Evolutionary conservation across 805 yeast genomes (phyloP).

Genomic region (Wickerhamiella kurtzmanii): DNA sequence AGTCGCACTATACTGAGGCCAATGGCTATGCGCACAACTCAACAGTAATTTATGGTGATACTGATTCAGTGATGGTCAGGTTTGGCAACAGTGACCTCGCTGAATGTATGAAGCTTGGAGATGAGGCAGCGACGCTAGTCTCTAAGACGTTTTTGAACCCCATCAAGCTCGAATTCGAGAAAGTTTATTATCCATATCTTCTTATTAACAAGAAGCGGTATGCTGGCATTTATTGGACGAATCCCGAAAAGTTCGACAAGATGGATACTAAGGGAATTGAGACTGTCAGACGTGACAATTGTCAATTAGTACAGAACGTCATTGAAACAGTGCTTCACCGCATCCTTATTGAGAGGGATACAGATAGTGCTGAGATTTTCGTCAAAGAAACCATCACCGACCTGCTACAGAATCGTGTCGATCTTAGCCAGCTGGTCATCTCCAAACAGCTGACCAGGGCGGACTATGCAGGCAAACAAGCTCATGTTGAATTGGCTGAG

Average conservation of each 20-base stretch:
- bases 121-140: conserved; percentile 84
- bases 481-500: conserved; percentile 92
- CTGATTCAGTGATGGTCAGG: conserved; percentile 98
- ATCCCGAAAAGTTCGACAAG: conserved; percentile 81
- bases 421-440: conserved; percentile 83
- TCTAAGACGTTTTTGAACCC: conserved; percentile 70
- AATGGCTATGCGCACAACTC: conserved; percentile 82
- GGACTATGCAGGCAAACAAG: conserved; percentile 92
- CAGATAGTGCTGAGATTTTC: conserved; percentile 66
- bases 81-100: conserved; percentile 73
- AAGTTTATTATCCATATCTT: conserved; percentile 88
- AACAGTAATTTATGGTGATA: conserved; percentile 91
- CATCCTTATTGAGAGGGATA: conserved; percentile 78
- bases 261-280: conserved; percentile 98
- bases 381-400: conserved; percentile 85
- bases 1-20: conserved; percentile 58
- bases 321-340: conserved; percentile 79
- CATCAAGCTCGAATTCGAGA: conserved; percentile 89
- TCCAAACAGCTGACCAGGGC: conserved; percentile 81
- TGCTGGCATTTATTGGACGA: conserved; percentile 95
- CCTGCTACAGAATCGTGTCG: conserved; percentile 78
- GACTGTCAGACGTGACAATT: conserved; percentile 95
- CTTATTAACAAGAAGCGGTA: conserved; percentile 91
- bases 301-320: conserved; percentile 86
- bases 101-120: conserved; percentile 81